Evolutionary conservation across 345 rosid species (phyloP).

Genomic region (Hypericum androsaemum): DNA sequence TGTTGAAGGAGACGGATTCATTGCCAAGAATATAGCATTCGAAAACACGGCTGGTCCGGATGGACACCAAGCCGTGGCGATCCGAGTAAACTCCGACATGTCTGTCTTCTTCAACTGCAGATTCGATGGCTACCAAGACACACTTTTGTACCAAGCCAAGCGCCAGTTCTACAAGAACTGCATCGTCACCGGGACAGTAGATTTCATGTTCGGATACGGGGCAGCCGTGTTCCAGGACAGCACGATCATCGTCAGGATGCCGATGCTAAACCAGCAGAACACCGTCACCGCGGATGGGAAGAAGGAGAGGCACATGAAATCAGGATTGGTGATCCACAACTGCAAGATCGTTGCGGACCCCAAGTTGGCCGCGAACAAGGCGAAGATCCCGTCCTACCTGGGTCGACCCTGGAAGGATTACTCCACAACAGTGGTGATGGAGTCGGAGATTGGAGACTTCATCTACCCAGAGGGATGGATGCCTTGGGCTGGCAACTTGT

Average conservation of each 20-base stretch:
- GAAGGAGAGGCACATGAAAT: background rate
- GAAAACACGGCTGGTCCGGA: conserved; percentile 23
- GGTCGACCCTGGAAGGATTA: conserved; percentile 10
- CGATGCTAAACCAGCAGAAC: conserved; percentile 6
- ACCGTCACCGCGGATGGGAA: conserved; percentile 6
- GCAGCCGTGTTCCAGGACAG: conserved; percentile 19
- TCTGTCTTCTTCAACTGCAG: conserved; percentile 19
- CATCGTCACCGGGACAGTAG: conserved; percentile 20
- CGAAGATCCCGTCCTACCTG: background rate
- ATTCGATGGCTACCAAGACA: conserved; percentile 20
- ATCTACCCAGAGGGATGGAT: conserved; percentile 9
- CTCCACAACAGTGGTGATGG: conserved; percentile 11
- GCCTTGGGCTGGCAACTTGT: conserved; percentile 5
- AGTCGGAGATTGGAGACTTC: background rate
- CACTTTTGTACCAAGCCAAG: conserved; percentile 12
- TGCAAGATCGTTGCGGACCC: conserved; percentile 2
- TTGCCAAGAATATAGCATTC: conserved; percentile 16
- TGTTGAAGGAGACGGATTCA: conserved; percentile 18
- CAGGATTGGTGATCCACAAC: conserved; percentile 5
- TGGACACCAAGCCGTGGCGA: conserved; percentile 23
- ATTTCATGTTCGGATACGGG: conserved; percentile 24
- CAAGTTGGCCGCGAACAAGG: background rate
- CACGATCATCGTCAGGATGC: conserved; percentile 18
- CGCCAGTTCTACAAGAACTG: conserved; percentile 24
- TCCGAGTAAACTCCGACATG: conserved; percentile 15